Conservation (phyloP, 805 yeast species). For the Saccharomycopsis sp. region DNA sequence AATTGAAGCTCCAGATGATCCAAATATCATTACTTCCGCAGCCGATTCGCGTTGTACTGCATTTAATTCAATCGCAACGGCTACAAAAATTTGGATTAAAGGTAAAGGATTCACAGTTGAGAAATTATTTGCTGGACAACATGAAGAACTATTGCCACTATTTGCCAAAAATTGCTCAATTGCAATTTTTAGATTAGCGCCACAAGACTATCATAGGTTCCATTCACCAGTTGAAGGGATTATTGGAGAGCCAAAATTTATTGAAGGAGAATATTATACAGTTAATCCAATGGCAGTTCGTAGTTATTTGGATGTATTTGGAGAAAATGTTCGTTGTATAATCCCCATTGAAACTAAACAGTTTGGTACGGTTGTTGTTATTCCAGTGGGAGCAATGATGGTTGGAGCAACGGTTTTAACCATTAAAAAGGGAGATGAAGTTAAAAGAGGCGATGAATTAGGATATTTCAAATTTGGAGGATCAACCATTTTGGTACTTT, state of each 20-base stretch:
- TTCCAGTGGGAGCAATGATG: constrained; percentile 98
- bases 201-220: constrained; percentile 94
- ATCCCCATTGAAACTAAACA: constrained; percentile 64
- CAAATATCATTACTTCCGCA: constrained; percentile 52
- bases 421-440: constrained; percentile 44
- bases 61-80: constrained; percentile 45
- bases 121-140: constrained; percentile 43
- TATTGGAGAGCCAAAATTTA: constrained; percentile 52
- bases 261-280: constrained; percentile 88
- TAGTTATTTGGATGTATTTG: constrained; percentile 80
- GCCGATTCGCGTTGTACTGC: constrained; percentile 84
- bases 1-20: constrained; percentile 45
- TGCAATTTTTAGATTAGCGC: constrained; percentile 83
- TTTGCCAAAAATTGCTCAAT: constrained; percentile 47
- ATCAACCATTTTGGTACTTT: constrained; percentile 65
- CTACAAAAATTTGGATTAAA: constrained; percentile 82
- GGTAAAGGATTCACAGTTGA: constrained; percentile 64
- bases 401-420: constrained; percentile 83
- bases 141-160: constrained; percentile 27
- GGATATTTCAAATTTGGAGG: constrained; percentile 98
- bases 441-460: constrained; percentile 68
- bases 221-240: constrained; percentile 79
- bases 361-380: constrained; percentile 71
- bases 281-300: constrained; percentile 97
- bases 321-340: constrained; percentile 76